Base-by-base conservation (phyloP, 108 stramenopile species). In the Fistulifera solaris region DNA sequence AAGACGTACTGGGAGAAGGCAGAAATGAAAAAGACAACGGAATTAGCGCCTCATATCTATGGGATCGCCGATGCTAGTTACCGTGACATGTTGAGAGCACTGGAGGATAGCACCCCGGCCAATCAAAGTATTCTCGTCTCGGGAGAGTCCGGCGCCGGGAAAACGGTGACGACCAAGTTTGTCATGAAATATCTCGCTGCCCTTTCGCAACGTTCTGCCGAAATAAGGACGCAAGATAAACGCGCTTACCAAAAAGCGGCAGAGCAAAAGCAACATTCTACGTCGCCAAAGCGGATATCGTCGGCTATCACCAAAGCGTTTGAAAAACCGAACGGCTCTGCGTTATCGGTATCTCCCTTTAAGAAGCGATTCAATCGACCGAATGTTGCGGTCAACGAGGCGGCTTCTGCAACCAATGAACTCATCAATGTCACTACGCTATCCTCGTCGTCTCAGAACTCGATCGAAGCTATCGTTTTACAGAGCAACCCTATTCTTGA, bases 401-500 rank as follows among this genome's bases (percentile, higher is more conserved):
- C 25, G 12, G 25, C 25, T 3, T 22, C 25, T n/a, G 3, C 22
- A 5, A 22, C 25, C 19, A 27, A 23, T 17, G 25, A 23, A n/a
- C n/a, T 23, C 19, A 22, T 51, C n/a, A 17, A 45, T 6, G 25
- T 16, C 24, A 51, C 22, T 2, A 27, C 15, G 4, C 22, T 23
- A n/a, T 22, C 19, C 12, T n/a, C 24, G 21, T 22, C 25, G n/a
- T 16, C 22, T 5, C n/a, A n/a, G 5, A 38, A 26, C 22, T 48
- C 58, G 14, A 93, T 94, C 31, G 93, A 89, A 59, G 78, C 82
- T n/a, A 79, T 88, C 56, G 93, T 94, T 1, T 63, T 97, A 41
- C 86, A 89, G 64, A 85, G 85, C 41, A 98, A 98, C 70, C 97
- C 97, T 1, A 93, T 98, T 45, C 61, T 96, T 19, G 97, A 98